These are phyloP conservation scores for Dimocarpus longan DNA, from an alignment of 345 rosid genomes.

Conservation along the genomic window DNA sequence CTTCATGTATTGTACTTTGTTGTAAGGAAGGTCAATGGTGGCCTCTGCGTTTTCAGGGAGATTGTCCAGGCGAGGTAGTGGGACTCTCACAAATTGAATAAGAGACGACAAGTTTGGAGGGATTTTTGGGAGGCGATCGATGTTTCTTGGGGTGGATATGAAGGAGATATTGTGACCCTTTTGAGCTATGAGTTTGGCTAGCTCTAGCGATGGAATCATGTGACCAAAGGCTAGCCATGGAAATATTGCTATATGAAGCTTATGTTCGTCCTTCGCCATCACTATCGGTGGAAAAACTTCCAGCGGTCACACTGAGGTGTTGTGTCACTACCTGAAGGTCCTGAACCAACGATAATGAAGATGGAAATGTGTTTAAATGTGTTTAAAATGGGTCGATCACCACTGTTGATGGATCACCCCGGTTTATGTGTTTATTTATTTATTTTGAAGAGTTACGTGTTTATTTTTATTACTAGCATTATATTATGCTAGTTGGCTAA, in stretches of 20 bases:
- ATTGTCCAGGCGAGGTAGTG: neutral
- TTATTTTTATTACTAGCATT: too few species aligned
- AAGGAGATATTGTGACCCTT: neutral
- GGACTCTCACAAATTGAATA: constrained; percentile 7
- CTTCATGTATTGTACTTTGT: constrained; percentile 31
- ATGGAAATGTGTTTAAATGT: too few species aligned
- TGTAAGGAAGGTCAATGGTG: neutral
- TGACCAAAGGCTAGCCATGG: constrained; percentile 34
- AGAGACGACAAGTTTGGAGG: neutral
- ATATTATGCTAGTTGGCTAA: too few species aligned
- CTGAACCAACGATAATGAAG: too few species aligned
- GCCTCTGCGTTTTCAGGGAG: constrained; percentile 4
- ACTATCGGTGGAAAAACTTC: neutral
- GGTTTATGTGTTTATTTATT: too few species aligned
- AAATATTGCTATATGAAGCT: neutral
- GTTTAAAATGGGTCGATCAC: too few species aligned
- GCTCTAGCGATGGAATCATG: constrained; percentile 30
- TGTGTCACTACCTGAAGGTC: too few species aligned
- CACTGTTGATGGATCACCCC: too few species aligned
- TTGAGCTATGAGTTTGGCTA: constrained; percentile 23
- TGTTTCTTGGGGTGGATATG: constrained; percentile 16
- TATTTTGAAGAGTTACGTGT: too few species aligned
- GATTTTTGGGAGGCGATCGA: neutral
- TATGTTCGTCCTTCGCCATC: neutral
- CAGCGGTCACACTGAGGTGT: too few species aligned